Conservation (phyloP, 805 yeast species). For the Candida railenensis region DNA sequence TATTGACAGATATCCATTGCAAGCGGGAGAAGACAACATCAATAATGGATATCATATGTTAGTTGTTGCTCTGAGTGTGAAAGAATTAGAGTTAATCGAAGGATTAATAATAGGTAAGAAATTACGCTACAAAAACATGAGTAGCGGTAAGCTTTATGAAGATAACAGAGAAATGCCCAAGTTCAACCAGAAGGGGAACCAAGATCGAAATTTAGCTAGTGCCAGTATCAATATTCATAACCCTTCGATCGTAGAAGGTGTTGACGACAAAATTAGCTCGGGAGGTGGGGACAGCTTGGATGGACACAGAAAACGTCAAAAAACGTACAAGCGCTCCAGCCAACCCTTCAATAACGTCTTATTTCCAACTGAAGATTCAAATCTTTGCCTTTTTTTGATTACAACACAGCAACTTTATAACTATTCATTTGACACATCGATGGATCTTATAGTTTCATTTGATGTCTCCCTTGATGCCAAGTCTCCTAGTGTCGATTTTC, state of each 20-base stretch:
- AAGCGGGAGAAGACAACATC: conserved; percentile 8
- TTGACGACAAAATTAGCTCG: neutral
- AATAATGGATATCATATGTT: conserved; percentile 23
- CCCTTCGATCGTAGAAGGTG: no score
- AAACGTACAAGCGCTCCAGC: neutral
- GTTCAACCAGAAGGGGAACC: neutral
- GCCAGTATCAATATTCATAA: no score
- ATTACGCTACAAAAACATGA: conserved; percentile 62
- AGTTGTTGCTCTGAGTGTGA: conserved; percentile 59
- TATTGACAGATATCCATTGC: conserved; percentile 18
- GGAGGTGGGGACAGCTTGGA: neutral
- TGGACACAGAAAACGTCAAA: neutral
- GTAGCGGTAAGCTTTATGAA: conserved; percentile 60
- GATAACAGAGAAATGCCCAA: conserved; percentile 24
- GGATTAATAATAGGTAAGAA: conserved; percentile 73
- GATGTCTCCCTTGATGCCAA: conserved; percentile 30
- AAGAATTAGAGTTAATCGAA: conserved; percentile 77
- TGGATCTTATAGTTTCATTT: conserved; percentile 36
- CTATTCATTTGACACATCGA: conserved; percentile 17
- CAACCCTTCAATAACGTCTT: neutral
- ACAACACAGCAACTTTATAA: conserved; percentile 35
- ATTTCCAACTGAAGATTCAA: neutral
- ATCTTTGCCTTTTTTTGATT: conserved; percentile 24
- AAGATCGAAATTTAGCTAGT: no score
- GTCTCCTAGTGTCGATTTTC: conserved; percentile 36